These are phyloP conservation scores for Apiotrichum brassicae DNA, from an alignment of 1,284 basidiomycete species.

Conservation along the genomic window DNA sequence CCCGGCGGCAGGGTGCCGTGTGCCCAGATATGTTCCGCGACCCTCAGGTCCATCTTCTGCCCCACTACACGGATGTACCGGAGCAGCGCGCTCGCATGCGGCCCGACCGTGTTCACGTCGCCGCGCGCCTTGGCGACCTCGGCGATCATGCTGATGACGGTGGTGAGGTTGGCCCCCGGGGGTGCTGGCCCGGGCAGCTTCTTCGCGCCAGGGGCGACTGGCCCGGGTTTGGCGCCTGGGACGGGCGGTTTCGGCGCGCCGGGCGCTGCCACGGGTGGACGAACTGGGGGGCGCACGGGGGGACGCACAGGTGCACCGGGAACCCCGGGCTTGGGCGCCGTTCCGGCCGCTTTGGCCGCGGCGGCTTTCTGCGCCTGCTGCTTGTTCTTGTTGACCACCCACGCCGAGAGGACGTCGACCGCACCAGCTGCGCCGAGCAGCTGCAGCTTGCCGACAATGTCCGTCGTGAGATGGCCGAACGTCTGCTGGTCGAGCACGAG, in stretches of 20 bases:
- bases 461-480: conserved; percentile 38
- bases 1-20: conserved; percentile 37
- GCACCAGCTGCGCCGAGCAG: conserved; percentile 36
- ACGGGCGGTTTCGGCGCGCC: neutral
- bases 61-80: conserved; percentile 42
- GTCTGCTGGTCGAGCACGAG: conserved; percentile 37
- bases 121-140: conserved; percentile 41
- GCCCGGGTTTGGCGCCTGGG: neutral
- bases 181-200: conserved; percentile 34
- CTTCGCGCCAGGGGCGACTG: conserved; percentile 6
- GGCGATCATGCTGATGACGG: conserved; percentile 43
- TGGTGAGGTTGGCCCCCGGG: conserved; percentile 38
- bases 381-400: conserved; percentile 44
- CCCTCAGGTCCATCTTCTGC: conserved; percentile 37
- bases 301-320: neutral
- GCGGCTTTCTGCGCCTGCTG: conserved; percentile 28
- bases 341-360: conserved; percentile 15
- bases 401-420: conserved; percentile 39
- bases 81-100: conserved; percentile 37
- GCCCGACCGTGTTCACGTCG: conserved; percentile 42
- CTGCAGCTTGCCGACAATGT: conserved; percentile 39
- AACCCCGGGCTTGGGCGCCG: conserved; percentile 4
- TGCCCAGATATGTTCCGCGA: conserved; percentile 41
- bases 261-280: neutral
- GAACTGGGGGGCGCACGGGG: neutral